These are phyloP conservation scores for Pichia sp. DNA, from an alignment of 1,139 yeast genomes.

Conservation along the genomic window DNA sequence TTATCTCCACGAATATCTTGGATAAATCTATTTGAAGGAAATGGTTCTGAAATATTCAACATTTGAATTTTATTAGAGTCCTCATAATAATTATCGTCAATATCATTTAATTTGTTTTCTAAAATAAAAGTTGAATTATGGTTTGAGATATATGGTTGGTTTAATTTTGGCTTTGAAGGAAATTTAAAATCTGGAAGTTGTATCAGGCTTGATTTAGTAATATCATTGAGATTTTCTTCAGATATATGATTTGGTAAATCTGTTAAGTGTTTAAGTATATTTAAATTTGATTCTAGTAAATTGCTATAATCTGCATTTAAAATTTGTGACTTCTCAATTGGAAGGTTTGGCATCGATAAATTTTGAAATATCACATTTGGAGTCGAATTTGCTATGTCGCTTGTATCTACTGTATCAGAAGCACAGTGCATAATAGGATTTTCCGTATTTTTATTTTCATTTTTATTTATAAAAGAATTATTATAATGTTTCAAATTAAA, in stretches of 20 bases:
- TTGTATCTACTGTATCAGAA: conserved; percentile 2
- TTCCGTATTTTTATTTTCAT: background rate
- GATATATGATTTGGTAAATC: conserved; percentile 1
- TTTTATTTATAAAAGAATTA: background rate
- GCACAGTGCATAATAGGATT: background rate
- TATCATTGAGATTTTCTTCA: conserved; percentile 2
- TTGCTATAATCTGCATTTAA: background rate
- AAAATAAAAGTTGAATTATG: too few species aligned
- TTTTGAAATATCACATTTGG: conserved; percentile 5
- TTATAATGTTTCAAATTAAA: too few species aligned
- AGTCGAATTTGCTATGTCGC: conserved; percentile 4
- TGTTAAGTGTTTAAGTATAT: background rate
- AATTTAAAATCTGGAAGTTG: conserved; percentile 4
- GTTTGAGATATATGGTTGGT: too few species aligned
- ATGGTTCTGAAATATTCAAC: conserved; percentile 13
- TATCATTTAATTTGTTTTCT: background rate
- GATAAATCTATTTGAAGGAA: background rate
- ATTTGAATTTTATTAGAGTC: conserved; percentile 6
- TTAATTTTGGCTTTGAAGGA: background rate
- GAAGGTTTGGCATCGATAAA: conserved; percentile 1
- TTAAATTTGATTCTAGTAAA: too few species aligned
- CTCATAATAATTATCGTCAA: background rate
- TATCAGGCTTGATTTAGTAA: background rate
- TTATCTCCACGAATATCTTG: background rate
- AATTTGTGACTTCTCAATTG: background rate